Base-by-base conservation (phyloP, 1,284 basidiomycete genomes). In the Cryptococcus sp. region DNA sequence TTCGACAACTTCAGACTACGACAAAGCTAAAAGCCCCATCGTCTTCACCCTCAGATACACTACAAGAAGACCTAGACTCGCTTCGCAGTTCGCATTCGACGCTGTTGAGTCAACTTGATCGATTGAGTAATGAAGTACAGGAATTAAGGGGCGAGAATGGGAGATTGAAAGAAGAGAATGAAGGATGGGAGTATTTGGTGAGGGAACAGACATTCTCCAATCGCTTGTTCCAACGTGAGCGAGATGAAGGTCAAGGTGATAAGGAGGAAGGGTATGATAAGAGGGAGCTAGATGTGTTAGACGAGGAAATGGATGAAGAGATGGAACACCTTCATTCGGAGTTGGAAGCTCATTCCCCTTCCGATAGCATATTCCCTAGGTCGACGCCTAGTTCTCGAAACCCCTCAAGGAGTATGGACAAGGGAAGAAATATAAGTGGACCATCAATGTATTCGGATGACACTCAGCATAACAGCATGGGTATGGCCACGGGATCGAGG, bases 121-220 rank as follows among this genome's bases (percentile, higher is more conserved):
- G 65, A 0, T 49, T 72, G 9, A 54, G 56, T 10, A 56, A 57
- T 23, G 70, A 73, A 45, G 46, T 73, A 13, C 59, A 67, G 28
- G 69, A 72, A 45, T 49, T 70, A n/a, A 66, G 65, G 48, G 46
- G 45, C 4, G 54, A 58, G 16, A 70, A 67, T 49, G 47, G 50
- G 11, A 48, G 58, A 39, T 56, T 79, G 10, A 62, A 70, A 70
- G 91, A 96, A 69, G 91, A 96, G 66, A 96, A 94, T 72, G 91
- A 94, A 74, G 87, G 88, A 45, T 97, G 91, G 77, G 91, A 93
- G 80, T 88, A 91, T 56, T 79, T 97, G 42, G 77, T 96, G 24
- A 80, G 88, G 54, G 91, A 96, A 76, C 85, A 82, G 75, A 96
- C 92, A 0, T 77, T 97, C 39, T 91, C 80, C 57, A 91, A 91